A percentile compares a stretch with the other conserved stretches of the same genome.
Evolutionary conservation across 768 basidiomycete genomes (phyloP).

Genomic region (Termitomyces sp.): DNA sequence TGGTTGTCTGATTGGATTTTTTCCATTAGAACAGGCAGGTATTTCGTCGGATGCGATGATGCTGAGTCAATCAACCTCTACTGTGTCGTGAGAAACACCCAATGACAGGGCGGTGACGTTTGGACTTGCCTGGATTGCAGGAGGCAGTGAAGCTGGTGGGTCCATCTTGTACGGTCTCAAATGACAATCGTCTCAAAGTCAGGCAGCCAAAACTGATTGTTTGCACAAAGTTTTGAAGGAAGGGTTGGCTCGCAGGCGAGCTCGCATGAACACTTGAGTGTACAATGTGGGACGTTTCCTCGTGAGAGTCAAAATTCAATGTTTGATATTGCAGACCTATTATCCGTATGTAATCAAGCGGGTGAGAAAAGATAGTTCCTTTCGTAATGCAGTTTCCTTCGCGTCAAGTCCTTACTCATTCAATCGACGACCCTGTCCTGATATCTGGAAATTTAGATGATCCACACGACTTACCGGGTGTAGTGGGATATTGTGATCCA

Average conservation of each 20-base stretch:
- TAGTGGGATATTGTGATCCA: no score
- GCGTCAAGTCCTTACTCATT: background rate
- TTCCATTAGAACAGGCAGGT: background rate
- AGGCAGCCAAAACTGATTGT: background rate
- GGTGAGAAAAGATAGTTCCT: background rate
- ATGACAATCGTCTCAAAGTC: background rate
- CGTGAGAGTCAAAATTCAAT: background rate
- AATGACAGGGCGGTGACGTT: background rate
- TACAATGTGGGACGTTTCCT: background rate
- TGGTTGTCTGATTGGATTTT: background rate
- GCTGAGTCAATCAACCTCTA: background rate
- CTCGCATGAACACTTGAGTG: background rate
- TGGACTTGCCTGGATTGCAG: background rate
- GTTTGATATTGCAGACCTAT: background rate
- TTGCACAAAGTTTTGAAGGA: background rate
- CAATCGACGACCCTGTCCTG: background rate
- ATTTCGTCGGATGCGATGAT: background rate
- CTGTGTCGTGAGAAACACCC: background rate
- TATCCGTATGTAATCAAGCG: background rate
- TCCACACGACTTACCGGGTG: background rate
- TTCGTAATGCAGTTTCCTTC: background rate
- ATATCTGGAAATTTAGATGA: background rate
- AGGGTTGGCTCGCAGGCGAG: no score
- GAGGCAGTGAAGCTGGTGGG: background rate
- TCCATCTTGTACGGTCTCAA: background rate